Percentiles rank a stretch among this genome's conserved stretches.
These are phyloP conservation scores for Termitomyces sp. DNA, from an alignment of 768 basidiomycete species.

Conservation along the genomic window DNA sequence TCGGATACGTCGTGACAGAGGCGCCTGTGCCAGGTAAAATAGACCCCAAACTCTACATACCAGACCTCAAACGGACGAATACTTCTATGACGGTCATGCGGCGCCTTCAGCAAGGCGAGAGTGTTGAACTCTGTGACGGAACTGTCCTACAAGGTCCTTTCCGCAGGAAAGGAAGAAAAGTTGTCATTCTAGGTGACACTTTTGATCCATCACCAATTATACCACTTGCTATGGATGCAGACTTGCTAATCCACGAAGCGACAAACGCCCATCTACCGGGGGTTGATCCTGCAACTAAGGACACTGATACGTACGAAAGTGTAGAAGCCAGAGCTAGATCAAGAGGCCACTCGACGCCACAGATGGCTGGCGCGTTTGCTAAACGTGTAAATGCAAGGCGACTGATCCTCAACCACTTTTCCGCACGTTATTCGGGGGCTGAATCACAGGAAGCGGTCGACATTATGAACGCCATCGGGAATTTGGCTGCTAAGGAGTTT, in stretches of 20 bases:
- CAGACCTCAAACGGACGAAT: slow-evolving; percentile 64
- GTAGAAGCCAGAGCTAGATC: slow-evolving; percentile 63
- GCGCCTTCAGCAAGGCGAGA: slow-evolving; percentile 59
- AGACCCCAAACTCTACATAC: slow-evolving; percentile 59
- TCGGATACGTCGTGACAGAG: slow-evolving; percentile 75
- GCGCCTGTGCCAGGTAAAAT: slow-evolving; percentile 73
- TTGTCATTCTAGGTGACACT: slow-evolving; percentile 84
- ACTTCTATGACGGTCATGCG: slow-evolving; percentile 66
- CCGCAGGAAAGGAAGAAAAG: slow-evolving; percentile 62
- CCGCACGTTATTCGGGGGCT: slow-evolving; percentile 70
- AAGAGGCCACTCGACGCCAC: slow-evolving; percentile 88
- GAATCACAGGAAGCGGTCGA: slow-evolving; percentile 43
- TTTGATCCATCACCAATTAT: slow-evolving; percentile 69
- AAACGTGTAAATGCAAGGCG: slow-evolving; percentile 52
- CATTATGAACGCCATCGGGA: slow-evolving; percentile 60
- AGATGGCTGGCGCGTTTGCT: slow-evolving; percentile 84
- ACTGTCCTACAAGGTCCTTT: slow-evolving; percentile 65
- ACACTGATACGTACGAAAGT: slow-evolving; percentile 51
- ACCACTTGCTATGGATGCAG: slow-evolving; percentile 55
- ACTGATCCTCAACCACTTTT: slow-evolving; percentile 83
- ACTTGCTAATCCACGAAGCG: slow-evolving; percentile 82
- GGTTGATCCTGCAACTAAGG: slow-evolving; percentile 55
- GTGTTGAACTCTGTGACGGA: slow-evolving; percentile 63
- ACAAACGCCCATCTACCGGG: slow-evolving; percentile 81
- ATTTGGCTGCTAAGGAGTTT: slow-evolving; percentile 49